A percentile compares a stretch with the other conserved stretches of the same genome.
phyloP scores from a whole-genome alignment of 768 basidiomycete genomes.

The Lentinula aciculospora region DNA sequence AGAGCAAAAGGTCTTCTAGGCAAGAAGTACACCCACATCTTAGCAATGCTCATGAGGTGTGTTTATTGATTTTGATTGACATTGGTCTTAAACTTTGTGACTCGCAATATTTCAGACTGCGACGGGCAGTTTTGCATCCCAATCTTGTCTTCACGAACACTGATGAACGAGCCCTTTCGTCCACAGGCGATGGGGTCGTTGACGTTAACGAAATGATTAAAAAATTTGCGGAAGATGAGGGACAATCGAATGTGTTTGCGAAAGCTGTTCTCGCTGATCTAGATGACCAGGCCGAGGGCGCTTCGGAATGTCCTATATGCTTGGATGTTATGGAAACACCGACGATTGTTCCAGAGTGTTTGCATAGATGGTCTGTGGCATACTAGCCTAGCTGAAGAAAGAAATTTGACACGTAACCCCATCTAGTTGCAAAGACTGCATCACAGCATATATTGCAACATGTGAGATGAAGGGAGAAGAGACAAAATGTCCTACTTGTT shows the following conservation, averaged over 20 bases:
- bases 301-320: slow-evolving; percentile 72
- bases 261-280: slow-evolving; percentile 63
- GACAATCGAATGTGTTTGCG: slow-evolving; percentile 41
- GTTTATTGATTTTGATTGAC: slow-evolving; percentile 13
- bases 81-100: background rate
- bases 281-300: slow-evolving; percentile 37
- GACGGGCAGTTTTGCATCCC: slow-evolving; percentile 91
- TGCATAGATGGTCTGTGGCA: slow-evolving; percentile 64
- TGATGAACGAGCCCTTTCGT: slow-evolving; percentile 30
- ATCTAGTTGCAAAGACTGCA: slow-evolving; percentile 85
- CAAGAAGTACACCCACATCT: slow-evolving; percentile 81
- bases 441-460: slow-evolving; percentile 63
- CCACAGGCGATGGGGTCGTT: slow-evolving; percentile 36
- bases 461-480: slow-evolving; percentile 68
- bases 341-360: slow-evolving; percentile 66
- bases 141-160: slow-evolving; percentile 64
- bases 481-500: slow-evolving; percentile 77
- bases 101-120: slow-evolving; percentile 43
- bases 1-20: slow-evolving; percentile 73
- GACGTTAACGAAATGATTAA: slow-evolving; percentile 58
- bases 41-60: slow-evolving; percentile 93
- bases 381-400: background rate
- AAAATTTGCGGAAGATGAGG: slow-evolving; percentile 36
- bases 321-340: slow-evolving; percentile 71
- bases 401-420: background rate